These are phyloP conservation scores for Pleurotus djamor DNA, from an alignment of 768 basidiomycete species.

Conservation along the genomic window DNA sequence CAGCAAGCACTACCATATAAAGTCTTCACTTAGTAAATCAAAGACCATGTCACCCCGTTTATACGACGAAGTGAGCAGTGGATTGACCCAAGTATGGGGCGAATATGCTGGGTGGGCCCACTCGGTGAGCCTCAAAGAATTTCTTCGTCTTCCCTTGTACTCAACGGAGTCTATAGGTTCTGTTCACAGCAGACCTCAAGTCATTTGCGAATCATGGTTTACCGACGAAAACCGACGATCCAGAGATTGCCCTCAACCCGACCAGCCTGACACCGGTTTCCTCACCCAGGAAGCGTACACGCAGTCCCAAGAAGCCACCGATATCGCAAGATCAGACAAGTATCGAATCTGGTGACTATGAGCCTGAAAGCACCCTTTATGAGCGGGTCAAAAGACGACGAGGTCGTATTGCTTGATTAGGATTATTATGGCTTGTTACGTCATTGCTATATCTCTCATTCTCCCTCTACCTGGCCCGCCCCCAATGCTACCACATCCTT, in stretches of 20 bases:
- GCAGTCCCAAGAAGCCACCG: background rate
- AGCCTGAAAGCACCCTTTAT: background rate
- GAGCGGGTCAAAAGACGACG: conserved; percentile 1
- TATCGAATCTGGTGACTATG: background rate
- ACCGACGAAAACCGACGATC: conserved; percentile 11
- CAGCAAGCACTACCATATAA: conserved; percentile 68
- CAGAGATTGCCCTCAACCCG: background rate
- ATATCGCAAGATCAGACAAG: background rate
- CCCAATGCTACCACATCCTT: no score
- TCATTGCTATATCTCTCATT: background rate
- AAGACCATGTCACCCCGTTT: conserved; percentile 76
- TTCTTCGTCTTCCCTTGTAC: background rate
- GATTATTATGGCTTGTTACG: background rate
- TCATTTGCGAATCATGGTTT: conserved; percentile 62
- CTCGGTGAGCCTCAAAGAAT: conserved; percentile 43
- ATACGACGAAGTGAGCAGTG: conserved; percentile 69
- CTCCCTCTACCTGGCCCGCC: no score
- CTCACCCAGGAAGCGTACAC: background rate
- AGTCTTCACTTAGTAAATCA: conserved; percentile 19
- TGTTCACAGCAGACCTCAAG: conserved; percentile 76
- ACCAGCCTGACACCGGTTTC: background rate
- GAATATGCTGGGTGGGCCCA: conserved; percentile 91
- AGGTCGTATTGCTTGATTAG: background rate
- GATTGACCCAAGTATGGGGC: conserved; percentile 71
- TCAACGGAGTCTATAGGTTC: conserved; percentile 41